Percentiles rank a stretch among this genome's conserved stretches.
These are phyloP conservation scores for Glutinoglossum americanum DNA, from an alignment of 495 filamentous ascomycete species.

Conservation along the genomic window DNA sequence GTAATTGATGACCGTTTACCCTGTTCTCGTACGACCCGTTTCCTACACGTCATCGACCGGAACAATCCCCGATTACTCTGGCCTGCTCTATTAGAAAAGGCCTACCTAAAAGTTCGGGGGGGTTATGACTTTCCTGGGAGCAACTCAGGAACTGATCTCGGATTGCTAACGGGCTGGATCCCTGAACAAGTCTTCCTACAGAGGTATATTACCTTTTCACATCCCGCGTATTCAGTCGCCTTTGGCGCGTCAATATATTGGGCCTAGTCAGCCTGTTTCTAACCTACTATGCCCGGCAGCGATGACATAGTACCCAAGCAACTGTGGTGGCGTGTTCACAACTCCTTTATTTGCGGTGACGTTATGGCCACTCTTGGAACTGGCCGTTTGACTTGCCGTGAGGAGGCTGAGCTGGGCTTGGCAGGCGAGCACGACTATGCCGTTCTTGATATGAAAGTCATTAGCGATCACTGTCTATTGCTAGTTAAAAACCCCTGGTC, in stretches of 20 bases:
- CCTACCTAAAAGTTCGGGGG: conserved; percentile 88
- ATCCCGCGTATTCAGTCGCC: background rate
- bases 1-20: conserved; percentile 85
- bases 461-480: conserved; percentile 37
- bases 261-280: conserved; percentile 6
- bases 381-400: conserved; percentile 45
- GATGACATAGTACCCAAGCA: conserved; percentile 54
- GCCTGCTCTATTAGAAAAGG: conserved; percentile 93
- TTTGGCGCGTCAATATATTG: background rate
- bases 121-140: conserved; percentile 98
- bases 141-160: conserved; percentile 85
- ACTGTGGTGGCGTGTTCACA: conserved; percentile 59
- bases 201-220: conserved; percentile 19
- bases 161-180: conserved; percentile 85
- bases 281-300: conserved; percentile 7
- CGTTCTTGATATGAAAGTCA: conserved; percentile 55
- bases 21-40: conserved; percentile 43
- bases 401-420: conserved; percentile 63
- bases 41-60: conserved; percentile 74
- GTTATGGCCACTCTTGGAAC: conserved; percentile 82
- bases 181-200: conserved; percentile 89
- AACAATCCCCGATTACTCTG: conserved; percentile 56
- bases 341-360: conserved; percentile 54
- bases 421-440: conserved; percentile 87
- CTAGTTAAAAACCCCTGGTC: conserved; percentile 95